A percentile compares a stretch with the other conserved stretches of the same genome.
These are phyloP conservation scores for Massarina eburnea DNA, from an alignment of 2,329 filamentous ascomycete species.

Conservation along the genomic window DNA sequence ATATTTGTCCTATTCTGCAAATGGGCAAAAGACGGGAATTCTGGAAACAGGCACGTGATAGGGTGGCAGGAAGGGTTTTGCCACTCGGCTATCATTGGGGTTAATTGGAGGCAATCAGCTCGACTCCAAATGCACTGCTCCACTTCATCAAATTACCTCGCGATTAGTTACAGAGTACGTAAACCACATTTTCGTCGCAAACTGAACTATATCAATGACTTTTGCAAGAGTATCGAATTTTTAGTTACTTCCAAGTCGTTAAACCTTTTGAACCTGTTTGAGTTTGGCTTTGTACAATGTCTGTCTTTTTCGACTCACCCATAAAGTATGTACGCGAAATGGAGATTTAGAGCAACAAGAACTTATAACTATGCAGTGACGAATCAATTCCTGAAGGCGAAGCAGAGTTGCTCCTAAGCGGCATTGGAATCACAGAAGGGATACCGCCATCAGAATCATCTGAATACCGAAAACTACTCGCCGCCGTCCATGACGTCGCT, in stretches of 20 bases:
- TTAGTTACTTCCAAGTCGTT: not conserved
- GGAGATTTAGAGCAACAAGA: slow-evolving; percentile 3
- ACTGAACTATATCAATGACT: not conserved
- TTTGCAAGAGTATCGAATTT: not conserved
- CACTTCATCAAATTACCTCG: slow-evolving; percentile 1
- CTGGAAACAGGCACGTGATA: too few species aligned
- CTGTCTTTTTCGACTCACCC: slow-evolving; percentile 32
- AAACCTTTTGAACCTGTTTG: not conserved
- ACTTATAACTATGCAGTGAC: slow-evolving; percentile 17
- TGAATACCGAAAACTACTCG: slow-evolving; percentile 53
- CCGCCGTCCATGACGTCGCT: slow-evolving; percentile 56
- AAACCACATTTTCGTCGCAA: slow-evolving; percentile 4
- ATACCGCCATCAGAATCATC: slow-evolving; percentile 42
- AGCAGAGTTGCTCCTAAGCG: slow-evolving; percentile 21
- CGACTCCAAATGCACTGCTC: slow-evolving; percentile 7
- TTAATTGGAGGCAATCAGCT: slow-evolving; percentile 21
- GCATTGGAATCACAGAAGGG: slow-evolving; percentile 25
- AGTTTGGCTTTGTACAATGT: too few species aligned
- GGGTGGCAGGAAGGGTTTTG: too few species aligned
- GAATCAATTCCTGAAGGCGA: slow-evolving; percentile 25
- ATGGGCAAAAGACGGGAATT: too few species aligned
- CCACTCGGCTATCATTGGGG: too few species aligned
- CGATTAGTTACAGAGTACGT: slow-evolving; percentile 14
- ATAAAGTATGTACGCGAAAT: slow-evolving; percentile 15
- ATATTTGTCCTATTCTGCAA: too few species aligned